Evolutionary conservation across 225 moss, liverwort and hornwort genomes (phyloP), one percentile per base, ranked within the genome.

Genomic region (Asterella californica): DNA sequence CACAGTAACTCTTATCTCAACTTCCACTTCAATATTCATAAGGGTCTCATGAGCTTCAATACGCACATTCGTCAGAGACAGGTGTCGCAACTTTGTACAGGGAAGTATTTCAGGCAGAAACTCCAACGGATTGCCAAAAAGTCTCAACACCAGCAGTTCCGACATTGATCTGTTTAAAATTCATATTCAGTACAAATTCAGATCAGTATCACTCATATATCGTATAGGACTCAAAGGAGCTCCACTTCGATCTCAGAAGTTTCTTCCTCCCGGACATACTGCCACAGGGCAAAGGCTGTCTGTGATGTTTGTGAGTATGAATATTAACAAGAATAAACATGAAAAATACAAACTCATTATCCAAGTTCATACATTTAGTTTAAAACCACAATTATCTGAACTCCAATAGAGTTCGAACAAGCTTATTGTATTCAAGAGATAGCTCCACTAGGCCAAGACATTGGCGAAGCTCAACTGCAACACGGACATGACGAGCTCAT

Each of bases 71-170:
- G 95, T 95, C 69, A 99, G 86, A 46, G 99, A 95, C 82, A 99
- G 77, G 87, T 99, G 92, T 70, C 99, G 92, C 77, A 99, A 87
- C 76, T 95, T 99, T 55, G 88, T 90, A 83, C 95, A 99, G 57
- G 99, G 99, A 73, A 94, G 89, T 67, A 99, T 95, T 82, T 99
- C 99, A 79, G 99, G 99, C 33, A 99, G 89, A 88, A 95, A 99
- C 82, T 95, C 99, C 72, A 99, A 77, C 79, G 99, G 99, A 82
- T 99, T 99, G 83, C 99, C 99, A 87, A 99, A 99, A 77, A 99
- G 99, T 34, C 95, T 87, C 83, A 99, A 83, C 76, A 95, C 88
- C 84, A 89, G 89, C 77, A 99, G 83, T 86, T 99, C 92, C 54
- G 91, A 91, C 95, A 99, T 95, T 70, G 92, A 90, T 88, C 99